These are phyloP conservation scores for Trichosporon faecale DNA, from an alignment of 1,284 basidiomycete genomes.

Conservation along the genomic window DNA sequence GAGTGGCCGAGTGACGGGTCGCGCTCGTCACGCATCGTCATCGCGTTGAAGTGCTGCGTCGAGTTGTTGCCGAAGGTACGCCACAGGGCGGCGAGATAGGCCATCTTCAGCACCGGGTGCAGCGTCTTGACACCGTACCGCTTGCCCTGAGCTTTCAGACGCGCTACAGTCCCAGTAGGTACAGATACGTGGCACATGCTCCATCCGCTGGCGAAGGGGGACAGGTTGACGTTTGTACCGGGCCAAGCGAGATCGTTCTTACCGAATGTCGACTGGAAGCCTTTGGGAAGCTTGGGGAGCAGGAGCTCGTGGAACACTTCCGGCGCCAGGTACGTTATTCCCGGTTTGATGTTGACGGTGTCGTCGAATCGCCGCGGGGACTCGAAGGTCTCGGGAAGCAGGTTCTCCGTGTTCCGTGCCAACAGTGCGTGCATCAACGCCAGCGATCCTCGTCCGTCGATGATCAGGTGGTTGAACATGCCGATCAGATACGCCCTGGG, in stretches of 20 bases:
- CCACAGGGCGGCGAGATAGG: slow-evolving; percentile 34
- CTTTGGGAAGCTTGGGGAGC: slow-evolving; percentile 35
- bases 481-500: slow-evolving; percentile 15
- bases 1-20: slow-evolving; percentile 27
- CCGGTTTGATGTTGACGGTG: slow-evolving; percentile 27
- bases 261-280: slow-evolving; percentile 30
- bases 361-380: slow-evolving; percentile 27
- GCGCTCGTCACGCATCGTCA: slow-evolving; percentile 30
- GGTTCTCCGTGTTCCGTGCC: slow-evolving; percentile 7
- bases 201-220: slow-evolving; percentile 14
- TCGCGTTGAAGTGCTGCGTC: slow-evolving; percentile 13
- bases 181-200: slow-evolving; percentile 26
- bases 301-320: slow-evolving; percentile 34
- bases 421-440: slow-evolving; percentile 12
- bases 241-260: slow-evolving; percentile 31
- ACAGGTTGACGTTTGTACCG: slow-evolving; percentile 13
- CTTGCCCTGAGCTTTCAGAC: slow-evolving; percentile 28
- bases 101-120: slow-evolving; percentile 36
- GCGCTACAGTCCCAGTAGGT: slow-evolving; percentile 19
- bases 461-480: slow-evolving; percentile 13
- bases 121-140: slow-evolving; percentile 31
- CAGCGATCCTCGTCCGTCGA: slow-evolving; percentile 13
- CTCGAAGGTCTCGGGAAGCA: slow-evolving; percentile 13
- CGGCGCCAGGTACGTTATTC: slow-evolving; percentile 25
- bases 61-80: slow-evolving; percentile 15